These are phyloP conservation scores for Rhinocladiella similis DNA, from an alignment of 2,329 filamentous ascomycete species.

Conservation along the genomic window DNA sequence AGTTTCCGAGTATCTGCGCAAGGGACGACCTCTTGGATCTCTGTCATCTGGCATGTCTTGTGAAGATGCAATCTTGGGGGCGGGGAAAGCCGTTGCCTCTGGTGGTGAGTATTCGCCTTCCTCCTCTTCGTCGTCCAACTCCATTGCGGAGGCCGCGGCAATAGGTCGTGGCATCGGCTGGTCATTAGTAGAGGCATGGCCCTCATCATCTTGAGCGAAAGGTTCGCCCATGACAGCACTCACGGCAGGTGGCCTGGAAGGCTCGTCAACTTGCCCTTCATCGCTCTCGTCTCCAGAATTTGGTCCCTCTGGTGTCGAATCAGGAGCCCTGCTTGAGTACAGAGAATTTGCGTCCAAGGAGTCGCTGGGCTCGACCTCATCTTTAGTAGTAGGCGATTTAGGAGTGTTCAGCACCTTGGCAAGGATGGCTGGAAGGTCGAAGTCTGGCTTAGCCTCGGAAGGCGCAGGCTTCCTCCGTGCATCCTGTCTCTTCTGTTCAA, in stretches of 20 bases:
- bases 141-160: slow-evolving; percentile 14
- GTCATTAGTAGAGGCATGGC: slow-evolving; percentile 4
- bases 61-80: slow-evolving; percentile 8
- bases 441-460: slow-evolving; percentile 60
- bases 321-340: slow-evolving; percentile 87
- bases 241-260: slow-evolving; percentile 18
- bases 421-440: slow-evolving; percentile 73
- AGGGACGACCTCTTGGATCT: slow-evolving; percentile 28
- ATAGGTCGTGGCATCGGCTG: slow-evolving; percentile 1
- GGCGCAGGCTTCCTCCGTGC: slow-evolving; percentile 50
- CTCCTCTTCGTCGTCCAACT: slow-evolving; percentile 39
- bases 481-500: slow-evolving; percentile 62
- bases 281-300: slow-evolving; percentile 31
- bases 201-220: slow-evolving; percentile 12
- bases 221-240: slow-evolving; percentile 29
- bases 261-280: slow-evolving; percentile 35
- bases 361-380: slow-evolving; percentile 52
- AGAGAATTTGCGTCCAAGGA: slow-evolving; percentile 90
- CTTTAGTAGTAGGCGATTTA: slow-evolving; percentile 63
- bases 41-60: slow-evolving; percentile 23
- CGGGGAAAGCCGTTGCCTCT: slow-evolving; percentile 40
- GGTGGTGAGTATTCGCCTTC: slow-evolving; percentile 52
- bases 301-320: slow-evolving; percentile 62
- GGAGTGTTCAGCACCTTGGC: slow-evolving; percentile 70
- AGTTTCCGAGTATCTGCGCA: slow-evolving; percentile 30